phyloP scores from a whole-genome alignment of 768 basidiomycete species.

The Russula dissimulans region DNA sequence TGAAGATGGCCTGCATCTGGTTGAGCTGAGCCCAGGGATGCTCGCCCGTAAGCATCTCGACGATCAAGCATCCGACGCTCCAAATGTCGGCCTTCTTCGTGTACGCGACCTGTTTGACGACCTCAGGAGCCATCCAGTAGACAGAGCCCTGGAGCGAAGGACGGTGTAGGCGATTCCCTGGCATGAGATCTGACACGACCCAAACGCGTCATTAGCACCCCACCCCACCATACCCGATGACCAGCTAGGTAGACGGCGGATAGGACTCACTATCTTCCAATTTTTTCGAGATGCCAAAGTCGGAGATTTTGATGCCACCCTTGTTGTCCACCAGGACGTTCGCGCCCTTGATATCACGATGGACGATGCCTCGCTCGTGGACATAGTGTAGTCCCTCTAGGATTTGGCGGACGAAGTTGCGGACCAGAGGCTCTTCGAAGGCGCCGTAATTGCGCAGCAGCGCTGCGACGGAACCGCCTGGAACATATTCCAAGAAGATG shows the following conservation, averaged over 20 bases:
- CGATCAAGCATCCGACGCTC: slow-evolving; percentile 90
- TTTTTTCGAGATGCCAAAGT: slow-evolving; percentile 96
- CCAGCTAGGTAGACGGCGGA: too few relatives aligned
- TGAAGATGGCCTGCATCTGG: slow-evolving; percentile 99
- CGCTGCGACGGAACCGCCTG: slow-evolving; percentile 88
- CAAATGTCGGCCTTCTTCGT: slow-evolving; percentile 93
- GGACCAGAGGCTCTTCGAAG: slow-evolving; percentile 86
- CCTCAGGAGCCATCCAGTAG: slow-evolving; percentile 99
- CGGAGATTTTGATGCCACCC: slow-evolving; percentile 94
- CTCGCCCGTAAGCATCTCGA: slow-evolving; percentile 95
- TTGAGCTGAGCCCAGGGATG: slow-evolving; percentile 93
- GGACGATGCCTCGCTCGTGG: slow-evolving; percentile 89
- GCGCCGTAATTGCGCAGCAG: slow-evolving; percentile 86
- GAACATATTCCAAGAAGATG: slow-evolving; percentile 96
- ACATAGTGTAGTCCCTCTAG: slow-evolving; percentile 82
- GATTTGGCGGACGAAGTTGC: slow-evolving; percentile 90
- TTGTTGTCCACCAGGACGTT: slow-evolving; percentile 99
- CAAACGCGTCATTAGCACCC: neutral
- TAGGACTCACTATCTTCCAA: slow-evolving; percentile 80
- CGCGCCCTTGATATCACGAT: slow-evolving; percentile 97
- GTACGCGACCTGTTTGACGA: slow-evolving; percentile 91
- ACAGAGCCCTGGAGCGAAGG: slow-evolving; percentile 96
- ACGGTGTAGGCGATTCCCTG: slow-evolving; percentile 68
- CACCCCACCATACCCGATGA: neutral
- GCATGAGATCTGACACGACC: slow-evolving; percentile 31